These are phyloP conservation scores for Ganoderma sp. DNA, from an alignment of 1,284 basidiomycete species.

Conservation along the genomic window DNA sequence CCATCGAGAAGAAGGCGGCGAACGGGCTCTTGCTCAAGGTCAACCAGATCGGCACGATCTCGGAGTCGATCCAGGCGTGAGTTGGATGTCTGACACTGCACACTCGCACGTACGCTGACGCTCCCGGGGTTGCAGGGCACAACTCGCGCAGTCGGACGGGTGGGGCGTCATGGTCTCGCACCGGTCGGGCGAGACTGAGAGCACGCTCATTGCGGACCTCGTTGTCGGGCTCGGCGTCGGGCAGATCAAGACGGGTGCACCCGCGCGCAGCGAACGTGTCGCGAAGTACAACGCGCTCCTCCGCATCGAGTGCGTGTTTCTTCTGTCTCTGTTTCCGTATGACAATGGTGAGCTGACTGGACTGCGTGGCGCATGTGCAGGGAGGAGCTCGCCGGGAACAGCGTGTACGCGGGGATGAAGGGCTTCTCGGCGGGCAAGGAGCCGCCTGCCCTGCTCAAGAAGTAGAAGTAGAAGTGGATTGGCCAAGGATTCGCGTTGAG, in stretches of 20 bases:
- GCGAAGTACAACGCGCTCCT: constrained; percentile 93
- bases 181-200: constrained; percentile 96
- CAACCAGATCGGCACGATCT: constrained; percentile 99
- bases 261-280: constrained; percentile 91
- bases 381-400: constrained; percentile 74
- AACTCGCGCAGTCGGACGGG: constrained; percentile 94
- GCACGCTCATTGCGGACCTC: constrained; percentile 97
- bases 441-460: constrained; percentile 77
- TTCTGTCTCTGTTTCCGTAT: too few relatives aligned
- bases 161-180: constrained; percentile 99
- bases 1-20: constrained; percentile 99
- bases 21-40: constrained; percentile 99
- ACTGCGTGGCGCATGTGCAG: constrained; percentile 50
- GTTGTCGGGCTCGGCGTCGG: constrained; percentile 92
- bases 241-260: constrained; percentile 99
- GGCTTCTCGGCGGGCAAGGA: constrained; percentile 81
- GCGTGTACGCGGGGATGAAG: constrained; percentile 77
- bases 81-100: background rate
- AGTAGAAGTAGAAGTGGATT: constrained; percentile 43
- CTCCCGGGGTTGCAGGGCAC: constrained; percentile 64
- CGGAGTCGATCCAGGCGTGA: constrained; percentile 94
- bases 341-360: constrained; percentile 18
- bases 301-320: constrained; percentile 80
- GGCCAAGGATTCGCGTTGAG: too few relatives aligned
- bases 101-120: background rate